These are phyloP conservation scores for Penicillium cinerascens DNA, from an alignment of 495 filamentous ascomycete species.

Conservation along the genomic window DNA sequence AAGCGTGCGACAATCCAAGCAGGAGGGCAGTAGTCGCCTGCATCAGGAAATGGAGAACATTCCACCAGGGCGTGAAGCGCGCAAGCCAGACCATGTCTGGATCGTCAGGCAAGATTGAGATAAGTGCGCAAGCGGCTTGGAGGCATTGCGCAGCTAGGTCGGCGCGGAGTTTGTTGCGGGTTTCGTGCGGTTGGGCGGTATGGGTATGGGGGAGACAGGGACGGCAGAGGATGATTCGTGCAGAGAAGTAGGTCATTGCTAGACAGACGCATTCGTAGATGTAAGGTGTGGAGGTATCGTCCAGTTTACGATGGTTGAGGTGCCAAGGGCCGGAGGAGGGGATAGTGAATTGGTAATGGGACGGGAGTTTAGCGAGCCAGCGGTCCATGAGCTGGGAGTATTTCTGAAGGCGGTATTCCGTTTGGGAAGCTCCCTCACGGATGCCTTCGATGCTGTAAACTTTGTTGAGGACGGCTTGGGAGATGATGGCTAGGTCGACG, in stretches of 20 bases:
- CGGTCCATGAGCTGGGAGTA: constrained; percentile 42
- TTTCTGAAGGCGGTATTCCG: constrained; percentile 49
- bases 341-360: constrained; percentile 42
- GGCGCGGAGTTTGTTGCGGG: constrained; percentile 43
- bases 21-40: constrained; percentile 58
- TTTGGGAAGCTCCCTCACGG: constrained; percentile 44
- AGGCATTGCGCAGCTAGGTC: constrained; percentile 52
- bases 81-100: constrained; percentile 42
- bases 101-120: constrained; percentile 47
- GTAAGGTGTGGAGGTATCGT: constrained; percentile 14
- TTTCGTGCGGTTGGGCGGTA: background rate
- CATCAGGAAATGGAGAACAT: constrained; percentile 58
- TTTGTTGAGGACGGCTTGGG: constrained; percentile 46
- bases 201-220: constrained; percentile 48
- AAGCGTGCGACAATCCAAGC: constrained; percentile 45
- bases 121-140: constrained; percentile 49
- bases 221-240: constrained; percentile 54
- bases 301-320: constrained; percentile 10
- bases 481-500: constrained; percentile 48
- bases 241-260: constrained; percentile 54
- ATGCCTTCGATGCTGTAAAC: constrained; percentile 56
- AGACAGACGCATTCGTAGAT: constrained; percentile 34
- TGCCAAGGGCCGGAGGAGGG: constrained; percentile 18
- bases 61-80: constrained; percentile 57
- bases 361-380: constrained; percentile 50